A percentile compares a stretch with the other conserved stretches of the same genome.
Conservation (phyloP, 1,284 basidiomycete genomes). For the Entoloma clypeatum region DNA sequence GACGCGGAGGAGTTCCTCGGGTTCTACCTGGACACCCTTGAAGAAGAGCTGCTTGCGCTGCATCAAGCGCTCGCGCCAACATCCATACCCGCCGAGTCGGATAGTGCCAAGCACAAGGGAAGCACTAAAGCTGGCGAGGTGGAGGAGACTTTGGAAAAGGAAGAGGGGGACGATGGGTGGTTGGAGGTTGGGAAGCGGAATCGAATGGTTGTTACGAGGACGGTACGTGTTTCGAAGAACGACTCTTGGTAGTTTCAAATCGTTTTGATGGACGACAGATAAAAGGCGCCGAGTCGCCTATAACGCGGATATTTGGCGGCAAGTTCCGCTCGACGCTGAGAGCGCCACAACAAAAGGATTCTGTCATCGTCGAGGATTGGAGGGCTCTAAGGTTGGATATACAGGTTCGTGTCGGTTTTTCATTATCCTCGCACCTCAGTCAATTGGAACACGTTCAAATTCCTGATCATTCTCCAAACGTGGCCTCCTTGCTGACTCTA, state of each 20-base stretch:
- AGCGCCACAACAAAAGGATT: slow-evolving; percentile 82
- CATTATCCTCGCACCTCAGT: slow-evolving; percentile 3
- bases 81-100: slow-evolving; percentile 29
- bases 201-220: slow-evolving; percentile 77
- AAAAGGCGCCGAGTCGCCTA: slow-evolving; percentile 80
- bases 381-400: slow-evolving; percentile 89
- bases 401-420: slow-evolving; percentile 46
- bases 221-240: slow-evolving; percentile 44
- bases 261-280: slow-evolving; percentile 41
- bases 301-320: slow-evolving; percentile 91
- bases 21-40: slow-evolving; percentile 92
- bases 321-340: slow-evolving; percentile 87
- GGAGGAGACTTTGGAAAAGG: slow-evolving; percentile 46
- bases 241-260: background rate
- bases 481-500: no score
- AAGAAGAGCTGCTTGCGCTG: slow-evolving; percentile 84
- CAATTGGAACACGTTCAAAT: no score
- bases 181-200: slow-evolving; percentile 93
- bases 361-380: slow-evolving; percentile 91
- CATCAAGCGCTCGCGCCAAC: slow-evolving; percentile 39
- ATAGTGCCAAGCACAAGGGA: slow-evolving; percentile 20
- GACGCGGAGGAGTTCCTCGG: slow-evolving; percentile 99
- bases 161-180: slow-evolving; percentile 68
- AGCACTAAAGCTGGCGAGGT: slow-evolving; percentile 20
- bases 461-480: no score